Conservation (phyloP, 2,329 filamentous ascomycete genomes). For the Seiridium unicorne region DNA sequence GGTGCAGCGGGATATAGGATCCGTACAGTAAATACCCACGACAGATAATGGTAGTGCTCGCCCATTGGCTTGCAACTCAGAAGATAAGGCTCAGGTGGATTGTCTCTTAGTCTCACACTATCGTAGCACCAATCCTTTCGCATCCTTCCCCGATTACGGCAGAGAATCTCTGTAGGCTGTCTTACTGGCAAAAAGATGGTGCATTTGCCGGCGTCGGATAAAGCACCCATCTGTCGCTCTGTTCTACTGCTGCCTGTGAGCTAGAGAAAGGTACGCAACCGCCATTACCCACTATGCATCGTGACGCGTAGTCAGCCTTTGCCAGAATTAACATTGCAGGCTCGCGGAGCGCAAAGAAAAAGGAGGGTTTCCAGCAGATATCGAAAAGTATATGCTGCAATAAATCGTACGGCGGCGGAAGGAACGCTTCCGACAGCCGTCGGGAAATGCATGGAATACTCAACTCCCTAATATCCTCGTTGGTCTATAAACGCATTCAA, state of each 20-base stretch:
- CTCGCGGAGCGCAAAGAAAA: no score
- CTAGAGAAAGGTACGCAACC: background rate
- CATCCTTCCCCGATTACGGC: background rate
- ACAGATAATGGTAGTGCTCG: background rate
- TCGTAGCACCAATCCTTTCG: background rate
- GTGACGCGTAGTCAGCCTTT: background rate
- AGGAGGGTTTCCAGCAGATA: no score
- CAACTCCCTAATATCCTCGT: background rate
- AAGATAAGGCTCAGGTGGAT: slow-evolving; percentile 1
- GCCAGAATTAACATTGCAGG: background rate
- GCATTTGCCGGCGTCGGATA: background rate
- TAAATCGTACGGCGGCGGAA: background rate
- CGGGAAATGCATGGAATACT: background rate
- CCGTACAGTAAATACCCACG: slow-evolving; percentile 3
- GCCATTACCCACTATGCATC: background rate
- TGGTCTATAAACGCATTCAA: slow-evolving; percentile 1
- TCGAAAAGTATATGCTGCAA: background rate
- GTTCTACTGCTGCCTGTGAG: background rate
- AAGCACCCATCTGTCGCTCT: background rate
- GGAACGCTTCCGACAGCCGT: slow-evolving; percentile 2
- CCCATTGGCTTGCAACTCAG: background rate
- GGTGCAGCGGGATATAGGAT: slow-evolving; percentile 4
- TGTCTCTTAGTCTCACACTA: background rate
- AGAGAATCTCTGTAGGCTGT: background rate
- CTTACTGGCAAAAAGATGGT: background rate